Conservation (phyloP, 352 stramenopile species). For the Phytophthora idaei region DNA sequence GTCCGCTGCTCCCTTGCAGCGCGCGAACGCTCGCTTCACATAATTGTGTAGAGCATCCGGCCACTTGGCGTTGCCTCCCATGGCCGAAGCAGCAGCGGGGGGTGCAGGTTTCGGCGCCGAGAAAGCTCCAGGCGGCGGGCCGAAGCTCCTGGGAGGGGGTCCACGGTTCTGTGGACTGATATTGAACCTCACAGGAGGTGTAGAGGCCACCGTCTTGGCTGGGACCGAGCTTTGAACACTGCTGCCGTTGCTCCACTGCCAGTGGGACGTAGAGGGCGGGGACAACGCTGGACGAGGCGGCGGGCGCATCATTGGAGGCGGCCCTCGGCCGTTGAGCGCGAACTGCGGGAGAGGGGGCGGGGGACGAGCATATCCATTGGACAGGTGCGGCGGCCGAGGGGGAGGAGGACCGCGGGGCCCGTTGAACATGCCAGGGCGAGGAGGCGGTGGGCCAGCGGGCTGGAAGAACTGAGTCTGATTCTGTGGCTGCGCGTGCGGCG, state of each 20-base stretch:
- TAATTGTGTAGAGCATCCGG: constrained; percentile 85
- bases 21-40: constrained; percentile 84
- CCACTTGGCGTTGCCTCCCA: constrained; percentile 71
- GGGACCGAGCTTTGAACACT: constrained; percentile 12
- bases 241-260: constrained; percentile 73
- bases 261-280: constrained; percentile 40
- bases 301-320: constrained; percentile 46
- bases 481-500: constrained; percentile 5
- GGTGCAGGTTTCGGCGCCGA: constrained; percentile 18
- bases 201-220: constrained; percentile 14
- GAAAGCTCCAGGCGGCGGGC: constrained; percentile 21
- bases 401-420: constrained; percentile 30
- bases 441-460: constrained; percentile 10
- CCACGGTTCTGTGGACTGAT: constrained; percentile 24
- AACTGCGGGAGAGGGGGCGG: constrained; percentile 21
- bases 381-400: constrained; percentile 16
- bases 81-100: constrained; percentile 15
- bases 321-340: constrained; percentile 27
- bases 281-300: constrained; percentile 38
- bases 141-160: constrained; percentile 24
- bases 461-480: constrained; percentile 15
- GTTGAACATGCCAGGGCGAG: constrained; percentile 30
- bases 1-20: constrained; percentile 76
- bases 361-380: constrained; percentile 27
- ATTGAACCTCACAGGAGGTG: constrained; percentile 59